A percentile compares a stretch with the other conserved stretches of the same genome.
phyloP scores from a whole-genome alignment of 129 eudicot genomes.

The Flaveria brownii region DNA sequence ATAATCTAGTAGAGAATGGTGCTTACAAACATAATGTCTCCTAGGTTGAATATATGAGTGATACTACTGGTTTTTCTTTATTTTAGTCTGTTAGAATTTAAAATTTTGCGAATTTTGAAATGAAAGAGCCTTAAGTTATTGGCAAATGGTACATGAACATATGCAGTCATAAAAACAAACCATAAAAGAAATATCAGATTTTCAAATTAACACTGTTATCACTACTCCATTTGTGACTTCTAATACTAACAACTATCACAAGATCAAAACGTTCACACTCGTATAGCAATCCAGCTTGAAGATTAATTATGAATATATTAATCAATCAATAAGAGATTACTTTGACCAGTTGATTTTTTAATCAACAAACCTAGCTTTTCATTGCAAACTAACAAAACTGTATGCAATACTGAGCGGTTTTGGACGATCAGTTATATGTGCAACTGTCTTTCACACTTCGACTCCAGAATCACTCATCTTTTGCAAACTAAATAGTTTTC shows the following conservation, averaged over 20 bases:
- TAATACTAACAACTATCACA: background rate
- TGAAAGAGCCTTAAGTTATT: background rate
- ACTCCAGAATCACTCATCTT: background rate
- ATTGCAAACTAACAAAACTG: conserved; percentile 9
- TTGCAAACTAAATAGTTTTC: background rate
- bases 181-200: background rate
- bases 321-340: background rate
- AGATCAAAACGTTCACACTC: background rate
- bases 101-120: background rate
- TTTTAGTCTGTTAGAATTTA: background rate
- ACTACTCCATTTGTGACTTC: background rate
- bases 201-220: background rate
- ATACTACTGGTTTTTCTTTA: background rate
- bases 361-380: background rate
- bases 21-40: background rate
- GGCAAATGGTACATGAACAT: background rate
- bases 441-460: background rate
- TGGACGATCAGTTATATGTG: background rate
- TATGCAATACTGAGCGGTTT: background rate
- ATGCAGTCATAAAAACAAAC: background rate
- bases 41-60: background rate
- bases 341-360: background rate
- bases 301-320: background rate
- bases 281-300: background rate
- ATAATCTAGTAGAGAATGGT: background rate